Evolutionary conservation across 208 protist species (phyloP).

Genomic region (Phytomonas sp.): DNA sequence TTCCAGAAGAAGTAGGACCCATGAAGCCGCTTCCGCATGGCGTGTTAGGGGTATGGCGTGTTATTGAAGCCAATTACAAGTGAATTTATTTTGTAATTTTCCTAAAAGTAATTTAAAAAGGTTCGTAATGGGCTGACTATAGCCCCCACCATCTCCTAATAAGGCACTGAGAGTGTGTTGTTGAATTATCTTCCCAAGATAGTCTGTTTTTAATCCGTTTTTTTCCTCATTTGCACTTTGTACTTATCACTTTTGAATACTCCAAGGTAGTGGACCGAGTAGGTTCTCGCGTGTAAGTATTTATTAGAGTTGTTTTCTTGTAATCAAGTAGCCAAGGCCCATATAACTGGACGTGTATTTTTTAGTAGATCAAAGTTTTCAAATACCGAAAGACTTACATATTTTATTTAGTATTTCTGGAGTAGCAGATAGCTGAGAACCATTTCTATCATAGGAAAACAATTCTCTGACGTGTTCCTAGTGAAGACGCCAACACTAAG

Average conservation of each 20-base stretch:
- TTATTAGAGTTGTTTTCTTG: conserved; percentile 4
- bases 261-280: background rate
- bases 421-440: background rate
- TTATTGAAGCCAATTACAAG: background rate
- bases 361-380: background rate
- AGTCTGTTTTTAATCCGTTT: background rate
- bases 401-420: background rate
- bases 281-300: background rate
- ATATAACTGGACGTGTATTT: background rate
- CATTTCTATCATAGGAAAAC: background rate
- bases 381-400: background rate
- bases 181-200: background rate
- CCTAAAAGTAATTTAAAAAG: background rate
- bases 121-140: background rate
- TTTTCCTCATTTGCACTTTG: background rate
- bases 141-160: background rate
- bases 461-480: background rate
- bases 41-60: no score
- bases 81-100: conserved; percentile 5
- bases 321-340: background rate
- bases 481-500: background rate
- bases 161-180: background rate
- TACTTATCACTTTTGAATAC: background rate
- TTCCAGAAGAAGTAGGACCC: conserved; percentile 45
- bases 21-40: background rate